phyloP scores from a whole-genome alignment of 257 asterid species.

The Forsythia viridissima region DNA sequence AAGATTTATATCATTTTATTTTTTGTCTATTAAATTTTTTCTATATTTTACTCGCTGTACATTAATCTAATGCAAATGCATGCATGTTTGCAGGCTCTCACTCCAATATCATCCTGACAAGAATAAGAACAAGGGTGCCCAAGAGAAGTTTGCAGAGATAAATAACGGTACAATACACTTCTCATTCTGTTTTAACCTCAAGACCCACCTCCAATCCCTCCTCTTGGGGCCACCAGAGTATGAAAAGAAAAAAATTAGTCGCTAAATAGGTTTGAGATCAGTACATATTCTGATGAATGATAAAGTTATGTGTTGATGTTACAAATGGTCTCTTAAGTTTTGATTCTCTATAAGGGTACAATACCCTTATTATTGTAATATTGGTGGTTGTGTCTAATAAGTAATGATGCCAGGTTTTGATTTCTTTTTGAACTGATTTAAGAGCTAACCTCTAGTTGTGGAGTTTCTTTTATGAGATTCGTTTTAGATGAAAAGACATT shows the following conservation, averaged over 20 bases:
- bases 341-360: neutral
- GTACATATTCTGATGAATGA: neutral
- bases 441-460: neutral
- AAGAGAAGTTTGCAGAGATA: conserved; percentile 88
- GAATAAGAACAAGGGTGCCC: conserved; percentile 91
- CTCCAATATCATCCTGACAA: conserved; percentile 97
- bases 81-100: conserved; percentile 61
- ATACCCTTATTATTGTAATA: neutral
- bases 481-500: too few species aligned
- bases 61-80: neutral
- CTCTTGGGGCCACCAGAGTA: neutral
- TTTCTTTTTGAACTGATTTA: neutral
- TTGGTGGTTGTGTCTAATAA: neutral
- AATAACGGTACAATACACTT: conserved; percentile 62
- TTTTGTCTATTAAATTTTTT: neutral
- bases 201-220: neutral
- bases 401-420: neutral
- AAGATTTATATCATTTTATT: neutral
- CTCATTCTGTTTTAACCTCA: conserved; percentile 9
- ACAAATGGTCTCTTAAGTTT: neutral
- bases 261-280: neutral
- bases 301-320: neutral
- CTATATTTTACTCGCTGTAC: neutral
- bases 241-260: too few species aligned
- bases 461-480: neutral